Base-by-base conservation (phyloP, 352 stramenopile genomes). In the Globisporangium recalcitrans region DNA sequence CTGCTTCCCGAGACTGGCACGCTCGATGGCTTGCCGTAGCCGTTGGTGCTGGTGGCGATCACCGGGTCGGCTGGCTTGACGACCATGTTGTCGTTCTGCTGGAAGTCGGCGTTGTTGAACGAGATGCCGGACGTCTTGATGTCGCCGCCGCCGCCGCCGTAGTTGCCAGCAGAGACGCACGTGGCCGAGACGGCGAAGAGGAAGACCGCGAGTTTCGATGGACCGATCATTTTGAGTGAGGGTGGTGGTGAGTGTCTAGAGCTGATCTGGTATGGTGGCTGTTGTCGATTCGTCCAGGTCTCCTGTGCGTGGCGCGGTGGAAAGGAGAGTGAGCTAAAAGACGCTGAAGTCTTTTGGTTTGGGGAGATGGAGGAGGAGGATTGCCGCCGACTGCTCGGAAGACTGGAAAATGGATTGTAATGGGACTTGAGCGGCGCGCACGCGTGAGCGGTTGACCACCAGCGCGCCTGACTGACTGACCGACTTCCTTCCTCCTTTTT, bases 401-500 rank as follows among this genome's bases (percentile, higher is more conserved):
- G 69, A 53, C 60, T 52, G 69, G 52, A 73, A 75, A 73, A 71
- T 47, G 58, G 48, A 73, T 70, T 71, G 63, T 75, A 66, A 62
- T 58, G 31, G 4, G 26, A 19, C 22, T 9, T 8, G 19, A 26
- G 29, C 27, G 19, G 1, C n/a, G 49, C 5, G 21, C 47, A 4
- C 36, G 38, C 14, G 36, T 4, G 36, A 5, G 36, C 34, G 34
- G 16, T 46, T 46, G 38, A 46, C 38, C 38, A 46, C 16, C 5
- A 5, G 27, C 5, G 38, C 38, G 16, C 38, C 38, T 46, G 38
- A 21, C 38, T 46, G 38, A 5, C 38, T 46, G 38, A 21, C 38
- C 21, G 38, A 5, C 16, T 21, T n/a, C 26, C 6, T 13, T 38
- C 24, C 10, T 4, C 38, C 24, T 60, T 22, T 58, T 19, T 52